A percentile compares a stretch with the other conserved stretches of the same genome.
phyloP scores from a whole-genome alignment of 2,329 filamentous ascomycete genomes.

The Aspergillus sp. region DNA sequence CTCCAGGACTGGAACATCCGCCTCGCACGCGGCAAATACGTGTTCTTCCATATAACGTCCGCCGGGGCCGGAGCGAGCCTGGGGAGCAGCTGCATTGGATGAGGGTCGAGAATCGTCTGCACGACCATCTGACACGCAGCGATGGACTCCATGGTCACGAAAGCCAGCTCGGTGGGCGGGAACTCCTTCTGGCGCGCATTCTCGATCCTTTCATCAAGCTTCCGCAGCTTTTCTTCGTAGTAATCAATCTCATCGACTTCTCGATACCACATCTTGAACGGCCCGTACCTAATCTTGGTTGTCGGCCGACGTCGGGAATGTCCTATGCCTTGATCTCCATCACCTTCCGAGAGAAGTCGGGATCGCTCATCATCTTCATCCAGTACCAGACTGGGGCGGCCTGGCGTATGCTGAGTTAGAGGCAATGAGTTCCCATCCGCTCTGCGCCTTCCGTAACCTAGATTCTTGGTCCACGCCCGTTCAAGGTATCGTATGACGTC shows the following conservation, averaged over 20 bases:
- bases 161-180: conserved; percentile 70
- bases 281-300: conserved; percentile 68
- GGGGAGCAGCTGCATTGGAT: conserved; percentile 74
- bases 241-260: conserved; percentile 88
- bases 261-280: conserved; percentile 59
- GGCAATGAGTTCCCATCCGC: conserved; percentile 36
- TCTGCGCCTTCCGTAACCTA: conserved; percentile 49
- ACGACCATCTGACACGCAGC: conserved; percentile 90
- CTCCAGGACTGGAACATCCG: conserved; percentile 72
- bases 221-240: conserved; percentile 75
- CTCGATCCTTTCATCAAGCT: conserved; percentile 65
- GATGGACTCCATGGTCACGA: conserved; percentile 95
- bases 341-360: conserved; percentile 45
- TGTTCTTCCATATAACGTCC: conserved; percentile 93
- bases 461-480: conserved; percentile 68
- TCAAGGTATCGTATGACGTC: conserved; percentile 64
- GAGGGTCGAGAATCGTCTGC: conserved; percentile 85
- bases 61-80: conserved; percentile 79
- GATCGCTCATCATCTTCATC: conserved; percentile 49
- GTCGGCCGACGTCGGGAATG: conserved; percentile 51
- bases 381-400: conserved; percentile 20
- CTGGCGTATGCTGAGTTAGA: conserved; percentile 41
- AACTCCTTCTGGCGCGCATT: conserved; percentile 66
- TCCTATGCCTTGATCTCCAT: conserved; percentile 34
- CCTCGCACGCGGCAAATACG: conserved; percentile 65